Conservation (phyloP, 805 yeast genomes). For the Teunomyces tritomae region DNA sequence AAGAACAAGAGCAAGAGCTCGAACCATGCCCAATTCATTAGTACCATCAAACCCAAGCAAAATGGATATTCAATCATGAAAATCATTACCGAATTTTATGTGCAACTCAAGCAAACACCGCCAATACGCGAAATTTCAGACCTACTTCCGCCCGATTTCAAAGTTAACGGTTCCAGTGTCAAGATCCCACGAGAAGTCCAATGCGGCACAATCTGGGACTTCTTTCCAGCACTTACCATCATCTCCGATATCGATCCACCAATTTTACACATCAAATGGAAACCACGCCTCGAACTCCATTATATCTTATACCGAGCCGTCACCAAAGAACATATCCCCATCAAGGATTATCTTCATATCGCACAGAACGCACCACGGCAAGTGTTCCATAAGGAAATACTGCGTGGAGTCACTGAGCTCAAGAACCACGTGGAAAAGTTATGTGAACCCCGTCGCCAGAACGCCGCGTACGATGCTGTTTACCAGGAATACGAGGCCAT, state of each 20-base stretch:
- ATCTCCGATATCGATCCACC: neutral
- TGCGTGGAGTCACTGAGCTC: neutral
- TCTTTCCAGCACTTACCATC: neutral
- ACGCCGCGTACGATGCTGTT: neutral
- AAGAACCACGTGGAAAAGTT: neutral
- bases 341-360: neutral
- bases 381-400: neutral
- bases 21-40: neutral
- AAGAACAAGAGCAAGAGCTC: neutral
- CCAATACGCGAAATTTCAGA: neutral
- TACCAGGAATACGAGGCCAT: neutral
- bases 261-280: neutral
- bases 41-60: neutral
- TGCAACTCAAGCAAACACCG: neutral
- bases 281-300: neutral
- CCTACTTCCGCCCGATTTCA: neutral
- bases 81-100: neutral
- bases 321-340: neutral
- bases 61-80: constrained; percentile 1
- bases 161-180: neutral
- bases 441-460: neutral
- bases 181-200: neutral
- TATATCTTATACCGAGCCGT: neutral
- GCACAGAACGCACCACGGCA: neutral
- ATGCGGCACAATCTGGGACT: constrained; percentile 1